Evolutionary conservation across 106 monocot species (phyloP).

Genomic region (Allium cepa): DNA sequence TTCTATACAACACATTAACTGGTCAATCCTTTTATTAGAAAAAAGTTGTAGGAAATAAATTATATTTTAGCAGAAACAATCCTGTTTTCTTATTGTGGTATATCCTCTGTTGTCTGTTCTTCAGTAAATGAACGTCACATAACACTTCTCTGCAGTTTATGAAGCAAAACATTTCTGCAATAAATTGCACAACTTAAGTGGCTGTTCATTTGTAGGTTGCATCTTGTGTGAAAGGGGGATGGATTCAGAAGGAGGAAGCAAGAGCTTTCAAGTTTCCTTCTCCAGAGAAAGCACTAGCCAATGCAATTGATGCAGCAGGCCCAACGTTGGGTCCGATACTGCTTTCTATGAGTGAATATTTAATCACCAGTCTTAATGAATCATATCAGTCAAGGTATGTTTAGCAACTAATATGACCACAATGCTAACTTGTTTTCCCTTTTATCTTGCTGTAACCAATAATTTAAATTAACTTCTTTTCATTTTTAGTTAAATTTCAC

Average conservation of each 20-base stretch:
- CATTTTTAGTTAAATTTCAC: too few species aligned
- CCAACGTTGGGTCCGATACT: conserved; percentile 49
- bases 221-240: conserved; percentile 59
- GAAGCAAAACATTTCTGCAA: too few species aligned
- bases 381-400: conserved; percentile 78
- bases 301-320: conserved; percentile 73
- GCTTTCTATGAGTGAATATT: conserved; percentile 83
- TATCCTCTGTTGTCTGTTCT: too few species aligned
- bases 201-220: conserved; percentile 41
- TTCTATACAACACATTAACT: neutral
- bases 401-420: too few species aligned
- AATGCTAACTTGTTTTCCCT: too few species aligned
- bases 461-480: too few species aligned
- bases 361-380: conserved; percentile 84
- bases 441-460: too few species aligned
- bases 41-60: neutral
- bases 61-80: too few species aligned
- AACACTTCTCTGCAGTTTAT: too few species aligned
- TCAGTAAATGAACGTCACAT: too few species aligned
- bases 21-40: conserved; percentile 1
- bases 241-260: conserved; percentile 75
- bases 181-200: too few species aligned
- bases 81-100: too few species aligned
- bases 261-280: conserved; percentile 64
- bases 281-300: conserved; percentile 50